A percentile compares a stretch with the other conserved stretches of the same genome.
These are phyloP conservation scores for Pestalotiopsis sp. DNA, from an alignment of 2,329 filamentous ascomycete species.

Conservation along the genomic window DNA sequence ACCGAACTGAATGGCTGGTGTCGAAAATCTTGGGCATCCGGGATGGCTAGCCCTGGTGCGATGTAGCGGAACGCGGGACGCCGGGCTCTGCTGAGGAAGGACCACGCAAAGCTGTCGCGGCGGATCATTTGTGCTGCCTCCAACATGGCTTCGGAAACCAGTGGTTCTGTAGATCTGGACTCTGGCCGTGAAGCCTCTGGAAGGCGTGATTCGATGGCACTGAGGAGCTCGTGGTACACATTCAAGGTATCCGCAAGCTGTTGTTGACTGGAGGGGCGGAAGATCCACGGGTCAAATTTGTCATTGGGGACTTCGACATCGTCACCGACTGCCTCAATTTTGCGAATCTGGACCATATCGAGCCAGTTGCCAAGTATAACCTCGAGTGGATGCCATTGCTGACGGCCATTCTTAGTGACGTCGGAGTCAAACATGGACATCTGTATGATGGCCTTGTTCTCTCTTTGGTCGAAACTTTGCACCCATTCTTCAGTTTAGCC, in stretches of 20 bases:
- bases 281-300: conserved; percentile 15
- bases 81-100: background rate
- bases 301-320: background rate
- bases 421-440: conserved; percentile 9
- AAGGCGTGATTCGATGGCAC: conserved; percentile 9
- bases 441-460: conserved; percentile 17
- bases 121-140: conserved; percentile 1
- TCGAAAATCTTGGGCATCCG: background rate
- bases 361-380: conserved; percentile 19
- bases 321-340: conserved; percentile 14
- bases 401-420: conserved; percentile 17
- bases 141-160: background rate
- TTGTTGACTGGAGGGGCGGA: conserved; percentile 16
- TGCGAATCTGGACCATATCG: conserved; percentile 16
- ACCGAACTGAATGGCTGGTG: background rate
- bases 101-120: background rate
- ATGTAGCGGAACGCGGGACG: background rate
- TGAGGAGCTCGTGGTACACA: conserved; percentile 4
- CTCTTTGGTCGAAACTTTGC: conserved; percentile 17
- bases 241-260: conserved; percentile 9
- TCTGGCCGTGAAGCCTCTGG: background rate
- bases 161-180: background rate
- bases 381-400: conserved; percentile 22
- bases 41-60: conserved; percentile 2
- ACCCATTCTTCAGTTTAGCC: background rate